A percentile compares a stretch with the other conserved stretches of the same genome.
Conservation (phyloP, 2,329 filamentous ascomycete species). For the Aspergillus puulaauensis region DNA sequence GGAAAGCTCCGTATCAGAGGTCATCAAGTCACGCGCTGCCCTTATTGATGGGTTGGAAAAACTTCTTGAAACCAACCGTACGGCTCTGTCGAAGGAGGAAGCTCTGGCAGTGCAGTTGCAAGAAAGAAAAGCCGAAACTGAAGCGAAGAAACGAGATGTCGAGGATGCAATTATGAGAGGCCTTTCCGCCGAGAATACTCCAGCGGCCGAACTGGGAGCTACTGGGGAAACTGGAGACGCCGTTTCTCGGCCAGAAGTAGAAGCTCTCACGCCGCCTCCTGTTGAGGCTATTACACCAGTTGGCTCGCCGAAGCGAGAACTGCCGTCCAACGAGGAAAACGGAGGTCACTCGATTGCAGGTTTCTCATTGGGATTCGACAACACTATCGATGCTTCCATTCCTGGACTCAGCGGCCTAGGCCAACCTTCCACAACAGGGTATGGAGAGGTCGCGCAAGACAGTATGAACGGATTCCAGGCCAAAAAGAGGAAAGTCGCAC, state of each 20-base stretch:
- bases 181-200: slow-evolving; percentile 61
- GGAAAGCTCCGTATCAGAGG: slow-evolving; percentile 84
- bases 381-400: slow-evolving; percentile 17
- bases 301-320: slow-evolving; percentile 45
- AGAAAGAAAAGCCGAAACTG: slow-evolving; percentile 69
- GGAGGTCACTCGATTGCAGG: slow-evolving; percentile 15
- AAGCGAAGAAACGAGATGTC: slow-evolving; percentile 81
- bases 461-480: slow-evolving; percentile 32
- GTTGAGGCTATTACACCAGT: slow-evolving; percentile 57
- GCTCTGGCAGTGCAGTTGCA: slow-evolving; percentile 62
- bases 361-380: slow-evolving; percentile 23
- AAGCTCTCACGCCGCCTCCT: slow-evolving; percentile 80
- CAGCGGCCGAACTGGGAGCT: slow-evolving; percentile 45
- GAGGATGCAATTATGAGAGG: slow-evolving; percentile 89
- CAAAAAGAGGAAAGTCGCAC: slow-evolving; percentile 52
- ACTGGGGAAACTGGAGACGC: slow-evolving; percentile 28
- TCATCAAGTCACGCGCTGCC: slow-evolving; percentile 77
- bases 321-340: slow-evolving; percentile 22
- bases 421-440: slow-evolving; percentile 19
- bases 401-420: slow-evolving; percentile 19
- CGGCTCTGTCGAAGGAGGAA: slow-evolving; percentile 69
- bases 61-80: slow-evolving; percentile 71
- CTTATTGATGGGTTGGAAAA: slow-evolving; percentile 81
- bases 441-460: slow-evolving; percentile 24
- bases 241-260: slow-evolving; percentile 69